Percentiles rank a stretch among this genome's conserved stretches.
These are phyloP conservation scores for Grigorovia humatica DNA, from an alignment of 805 yeast species.

Conservation along the genomic window DNA sequence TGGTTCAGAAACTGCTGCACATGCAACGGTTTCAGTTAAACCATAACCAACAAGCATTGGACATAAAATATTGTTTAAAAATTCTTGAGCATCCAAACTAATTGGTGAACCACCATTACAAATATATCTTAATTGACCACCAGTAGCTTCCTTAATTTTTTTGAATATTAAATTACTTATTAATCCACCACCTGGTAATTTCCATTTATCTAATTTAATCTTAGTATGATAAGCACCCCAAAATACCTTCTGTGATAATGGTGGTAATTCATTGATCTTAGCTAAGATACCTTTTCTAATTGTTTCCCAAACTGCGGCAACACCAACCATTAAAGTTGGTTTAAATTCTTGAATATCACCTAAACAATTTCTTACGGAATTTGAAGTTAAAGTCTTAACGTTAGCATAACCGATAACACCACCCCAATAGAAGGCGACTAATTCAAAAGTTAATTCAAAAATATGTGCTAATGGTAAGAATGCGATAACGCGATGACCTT, in stretches of 20 bases:
- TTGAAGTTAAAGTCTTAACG: slow-evolving; percentile 81
- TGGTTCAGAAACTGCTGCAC: slow-evolving; percentile 61
- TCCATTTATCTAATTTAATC: slow-evolving; percentile 45
- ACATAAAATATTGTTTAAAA: slow-evolving; percentile 63
- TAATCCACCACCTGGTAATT: slow-evolving; percentile 59
- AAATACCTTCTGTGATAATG: slow-evolving; percentile 65
- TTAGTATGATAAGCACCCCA: slow-evolving; percentile 84
- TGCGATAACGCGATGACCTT: slow-evolving; percentile 65
- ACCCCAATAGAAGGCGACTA: slow-evolving; percentile 79
- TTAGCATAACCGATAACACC: slow-evolving; percentile 78
- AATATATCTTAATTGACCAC: slow-evolving; percentile 66
- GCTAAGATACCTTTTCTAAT: slow-evolving; percentile 83
- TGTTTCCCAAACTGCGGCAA: slow-evolving; percentile 96
- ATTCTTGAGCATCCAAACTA: slow-evolving; percentile 73
- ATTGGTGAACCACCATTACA: slow-evolving; percentile 93
- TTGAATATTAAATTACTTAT: slow-evolving; percentile 69
- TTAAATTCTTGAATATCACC: slow-evolving; percentile 82
- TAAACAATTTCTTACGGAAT: slow-evolving; percentile 70
- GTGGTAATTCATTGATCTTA: slow-evolving; percentile 59
- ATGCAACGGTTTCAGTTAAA: slow-evolving; percentile 91
- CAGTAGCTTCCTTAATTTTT: slow-evolving; percentile 88
- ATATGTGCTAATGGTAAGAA: slow-evolving; percentile 95
- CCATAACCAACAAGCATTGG: slow-evolving; percentile 95
- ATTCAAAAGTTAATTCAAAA: slow-evolving; percentile 83
- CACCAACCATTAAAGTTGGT: slow-evolving; percentile 96